phyloP scores from a whole-genome alignment of 768 basidiomycete genomes.

The Chalciporus pseudorubinellus region DNA sequence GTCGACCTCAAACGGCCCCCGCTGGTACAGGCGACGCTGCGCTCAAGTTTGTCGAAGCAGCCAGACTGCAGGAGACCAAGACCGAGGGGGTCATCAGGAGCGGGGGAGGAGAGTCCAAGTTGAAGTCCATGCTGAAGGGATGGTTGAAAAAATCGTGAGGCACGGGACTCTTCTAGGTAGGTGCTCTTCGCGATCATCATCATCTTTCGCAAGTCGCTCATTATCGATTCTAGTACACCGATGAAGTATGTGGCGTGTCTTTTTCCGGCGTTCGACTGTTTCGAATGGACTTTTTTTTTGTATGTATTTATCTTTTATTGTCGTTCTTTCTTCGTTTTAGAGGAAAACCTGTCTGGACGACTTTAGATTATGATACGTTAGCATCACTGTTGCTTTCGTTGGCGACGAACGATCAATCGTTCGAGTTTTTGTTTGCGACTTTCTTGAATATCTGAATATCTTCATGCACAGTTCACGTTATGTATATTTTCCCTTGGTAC shows the following conservation, averaged over 20 bases:
- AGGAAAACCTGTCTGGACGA: neutral
- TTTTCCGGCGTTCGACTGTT: neutral
- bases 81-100: neutral
- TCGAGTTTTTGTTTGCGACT: neutral
- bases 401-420: neutral
- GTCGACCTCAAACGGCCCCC: constrained; percentile 29
- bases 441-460: too few species aligned
- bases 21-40: constrained; percentile 8
- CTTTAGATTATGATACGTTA: neutral
- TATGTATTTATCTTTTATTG: neutral
- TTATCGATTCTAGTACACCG: neutral
- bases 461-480: neutral
- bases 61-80: neutral
- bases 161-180: neutral
- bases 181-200: neutral
- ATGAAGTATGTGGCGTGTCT: neutral
- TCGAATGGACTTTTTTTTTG: neutral
- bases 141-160: constrained; percentile 12
- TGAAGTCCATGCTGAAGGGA: constrained; percentile 18
- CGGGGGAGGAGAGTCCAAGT: constrained; percentile 7
- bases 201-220: neutral
- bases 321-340: neutral
- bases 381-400: neutral
- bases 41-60: constrained; percentile 14
- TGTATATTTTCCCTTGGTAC: neutral